phyloP scores from a whole-genome alignment of 805 yeast species.

The Peterozyma toletana region DNA sequence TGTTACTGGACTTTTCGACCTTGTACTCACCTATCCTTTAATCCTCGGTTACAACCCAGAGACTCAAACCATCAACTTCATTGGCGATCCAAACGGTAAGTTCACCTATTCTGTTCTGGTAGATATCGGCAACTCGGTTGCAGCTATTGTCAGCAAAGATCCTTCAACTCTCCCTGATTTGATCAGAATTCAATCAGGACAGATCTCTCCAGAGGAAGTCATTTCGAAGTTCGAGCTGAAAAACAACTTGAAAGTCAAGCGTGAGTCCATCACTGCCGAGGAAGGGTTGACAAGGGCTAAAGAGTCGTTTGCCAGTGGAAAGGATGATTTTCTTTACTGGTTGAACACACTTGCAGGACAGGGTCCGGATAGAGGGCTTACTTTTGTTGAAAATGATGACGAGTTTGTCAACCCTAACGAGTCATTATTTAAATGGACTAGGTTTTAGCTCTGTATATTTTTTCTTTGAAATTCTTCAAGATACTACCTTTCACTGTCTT shows the following conservation, averaged over 20 bases:
- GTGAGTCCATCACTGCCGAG: slow-evolving; percentile 22
- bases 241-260: slow-evolving; percentile 26
- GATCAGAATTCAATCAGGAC: slow-evolving; percentile 34
- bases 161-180: slow-evolving; percentile 33
- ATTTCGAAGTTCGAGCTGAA: slow-evolving; percentile 30
- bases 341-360: slow-evolving; percentile 26
- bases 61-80: slow-evolving; percentile 24
- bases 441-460: slow-evolving; percentile 5
- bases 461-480: too few relatives aligned
- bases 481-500: too few relatives aligned
- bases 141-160: slow-evolving; percentile 30
- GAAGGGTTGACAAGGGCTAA: slow-evolving; percentile 24
- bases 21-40: slow-evolving; percentile 24
- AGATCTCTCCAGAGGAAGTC: slow-evolving; percentile 29
- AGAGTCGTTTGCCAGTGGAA: slow-evolving; percentile 17
- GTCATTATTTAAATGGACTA: slow-evolving; percentile 35
- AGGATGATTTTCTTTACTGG: slow-evolving; percentile 32
- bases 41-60: slow-evolving; percentile 30
- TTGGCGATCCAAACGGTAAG: slow-evolving; percentile 31
- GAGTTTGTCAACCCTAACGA: slow-evolving; percentile 41
- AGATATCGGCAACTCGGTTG: slow-evolving; percentile 39
- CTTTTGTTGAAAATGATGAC: slow-evolving; percentile 23
- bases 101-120: slow-evolving; percentile 27
- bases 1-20: slow-evolving; percentile 29
- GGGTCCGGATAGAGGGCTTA: slow-evolving; percentile 34